Percentiles rank a stretch among this genome's conserved stretches.
Conservation (phyloP, 192 early-diverging fungal genomes). For the Coemansia sp. region DNA sequence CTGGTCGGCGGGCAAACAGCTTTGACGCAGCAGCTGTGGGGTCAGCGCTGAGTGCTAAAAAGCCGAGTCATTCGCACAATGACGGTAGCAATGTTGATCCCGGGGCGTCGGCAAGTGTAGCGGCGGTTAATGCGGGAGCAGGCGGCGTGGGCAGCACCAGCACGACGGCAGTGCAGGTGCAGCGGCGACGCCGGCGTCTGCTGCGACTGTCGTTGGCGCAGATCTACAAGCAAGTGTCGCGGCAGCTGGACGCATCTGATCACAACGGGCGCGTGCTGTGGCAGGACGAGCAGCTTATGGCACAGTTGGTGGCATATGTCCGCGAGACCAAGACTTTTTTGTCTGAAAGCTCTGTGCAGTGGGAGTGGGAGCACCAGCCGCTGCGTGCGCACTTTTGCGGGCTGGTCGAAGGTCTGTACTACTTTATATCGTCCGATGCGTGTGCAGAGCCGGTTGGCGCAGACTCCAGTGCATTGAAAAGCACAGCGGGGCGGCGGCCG, state of each 20-base stretch:
- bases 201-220: slow-evolving; percentile 50
- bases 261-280: slow-evolving; percentile 53
- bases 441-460: neutral
- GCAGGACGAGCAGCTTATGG: slow-evolving; percentile 59
- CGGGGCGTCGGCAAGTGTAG: slow-evolving; percentile 6
- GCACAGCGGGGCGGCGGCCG: neutral
- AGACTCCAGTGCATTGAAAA: neutral
- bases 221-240: slow-evolving; percentile 45
- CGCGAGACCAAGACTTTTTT: slow-evolving; percentile 78
- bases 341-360: slow-evolving; percentile 68
- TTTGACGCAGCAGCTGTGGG: slow-evolving; percentile 36
- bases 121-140: slow-evolving; percentile 33
- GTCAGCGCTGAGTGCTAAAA: slow-evolving; percentile 6
- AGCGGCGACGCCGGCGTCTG: slow-evolving; percentile 25
- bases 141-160: slow-evolving; percentile 21
- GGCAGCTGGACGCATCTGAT: slow-evolving; percentile 53
- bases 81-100: neutral
- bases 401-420: slow-evolving; percentile 83
- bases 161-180: slow-evolving; percentile 27
- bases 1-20: slow-evolving; percentile 38
- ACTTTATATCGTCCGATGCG: slow-evolving; percentile 59
- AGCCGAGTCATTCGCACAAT: neutral
- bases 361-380: slow-evolving; percentile 86
- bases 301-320: slow-evolving; percentile 70
- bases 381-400: slow-evolving; percentile 88